phyloP scores from a whole-genome alignment of 2,329 filamentous ascomycete genomes.

The Diplodia seriata region DNA sequence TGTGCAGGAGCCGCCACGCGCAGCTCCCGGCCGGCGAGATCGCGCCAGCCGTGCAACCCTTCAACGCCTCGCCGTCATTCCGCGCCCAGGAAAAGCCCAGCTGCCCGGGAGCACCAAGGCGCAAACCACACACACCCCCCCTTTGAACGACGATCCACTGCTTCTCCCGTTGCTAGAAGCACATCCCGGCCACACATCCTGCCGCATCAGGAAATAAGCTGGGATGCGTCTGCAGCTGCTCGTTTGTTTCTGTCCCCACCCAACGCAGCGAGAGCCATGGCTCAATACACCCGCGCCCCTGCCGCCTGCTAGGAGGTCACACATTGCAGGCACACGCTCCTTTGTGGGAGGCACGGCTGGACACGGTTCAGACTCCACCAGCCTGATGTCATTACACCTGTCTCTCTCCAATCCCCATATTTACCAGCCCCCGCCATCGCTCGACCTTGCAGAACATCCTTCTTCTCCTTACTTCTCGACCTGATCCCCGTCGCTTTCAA shows the following conservation, averaged over 20 bases:
- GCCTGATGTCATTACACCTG: slow-evolving; percentile 28
- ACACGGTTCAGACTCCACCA: background rate
- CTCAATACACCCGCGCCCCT: slow-evolving; percentile 7
- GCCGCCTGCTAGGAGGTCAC: background rate
- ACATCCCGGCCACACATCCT: background rate
- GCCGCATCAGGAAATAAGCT: background rate
- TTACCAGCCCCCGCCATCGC: background rate
- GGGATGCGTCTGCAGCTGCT: background rate
- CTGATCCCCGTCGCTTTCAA: background rate
- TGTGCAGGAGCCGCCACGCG: no score
- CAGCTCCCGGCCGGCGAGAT: background rate
- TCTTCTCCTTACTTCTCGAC: slow-evolving; percentile 3
- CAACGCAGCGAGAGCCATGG: slow-evolving; percentile 6
- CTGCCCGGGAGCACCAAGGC: no score
- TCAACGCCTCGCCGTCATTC: slow-evolving; percentile 30
- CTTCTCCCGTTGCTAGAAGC: background rate
- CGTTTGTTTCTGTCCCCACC: slow-evolving; percentile 10
- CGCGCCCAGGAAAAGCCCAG: background rate
- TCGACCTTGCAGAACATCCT: background rate
- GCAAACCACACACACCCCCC: no score
- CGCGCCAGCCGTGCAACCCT: background rate
- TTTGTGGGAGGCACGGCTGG: slow-evolving; percentile 4
- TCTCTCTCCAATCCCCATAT: background rate
- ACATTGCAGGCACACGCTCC: slow-evolving; percentile 4
- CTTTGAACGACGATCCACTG: slow-evolving; percentile 1